Conservation (phyloP, 805 yeast species). For the Kodamaea restingae region DNA sequence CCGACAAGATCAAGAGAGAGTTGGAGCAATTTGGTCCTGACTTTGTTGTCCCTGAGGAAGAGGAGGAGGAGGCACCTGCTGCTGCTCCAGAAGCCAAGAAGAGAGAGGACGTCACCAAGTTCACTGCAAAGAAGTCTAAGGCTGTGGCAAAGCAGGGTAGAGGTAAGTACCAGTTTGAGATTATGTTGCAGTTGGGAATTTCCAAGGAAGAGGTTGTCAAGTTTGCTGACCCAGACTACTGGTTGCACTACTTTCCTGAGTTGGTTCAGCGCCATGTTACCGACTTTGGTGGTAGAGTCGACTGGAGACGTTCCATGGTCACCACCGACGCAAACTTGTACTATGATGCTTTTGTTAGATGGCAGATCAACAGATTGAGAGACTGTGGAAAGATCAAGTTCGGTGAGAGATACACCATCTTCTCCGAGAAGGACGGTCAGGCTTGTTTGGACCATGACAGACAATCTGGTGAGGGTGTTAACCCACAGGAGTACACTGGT, state of each 20-base stretch:
- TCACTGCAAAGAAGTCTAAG: constrained; percentile 88
- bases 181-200: constrained; percentile 92
- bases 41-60: constrained; percentile 59
- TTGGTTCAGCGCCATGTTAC: constrained; percentile 77
- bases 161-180: constrained; percentile 92
- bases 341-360: constrained; percentile 90
- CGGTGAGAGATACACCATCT: constrained; percentile 96
- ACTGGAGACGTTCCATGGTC: constrained; percentile 95
- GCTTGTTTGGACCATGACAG: constrained; percentile 99
- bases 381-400: constrained; percentile 89
- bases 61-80: constrained; percentile 40
- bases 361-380: constrained; percentile 92
- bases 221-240: constrained; percentile 88
- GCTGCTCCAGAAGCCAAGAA: constrained; percentile 16
- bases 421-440: constrained; percentile 97
- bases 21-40: constrained; percentile 85
- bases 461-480: constrained; percentile 93
- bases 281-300: constrained; percentile 86
- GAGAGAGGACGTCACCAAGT: constrained; percentile 81
- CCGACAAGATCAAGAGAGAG: constrained; percentile 92
- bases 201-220: constrained; percentile 75
- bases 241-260: constrained; percentile 92
- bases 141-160: constrained; percentile 92
- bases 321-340: constrained; percentile 95
- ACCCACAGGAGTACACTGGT: constrained; percentile 94